phyloP scores from a whole-genome alignment of 2,329 filamentous ascomycete genomes.

The Penicillium sp. region DNA sequence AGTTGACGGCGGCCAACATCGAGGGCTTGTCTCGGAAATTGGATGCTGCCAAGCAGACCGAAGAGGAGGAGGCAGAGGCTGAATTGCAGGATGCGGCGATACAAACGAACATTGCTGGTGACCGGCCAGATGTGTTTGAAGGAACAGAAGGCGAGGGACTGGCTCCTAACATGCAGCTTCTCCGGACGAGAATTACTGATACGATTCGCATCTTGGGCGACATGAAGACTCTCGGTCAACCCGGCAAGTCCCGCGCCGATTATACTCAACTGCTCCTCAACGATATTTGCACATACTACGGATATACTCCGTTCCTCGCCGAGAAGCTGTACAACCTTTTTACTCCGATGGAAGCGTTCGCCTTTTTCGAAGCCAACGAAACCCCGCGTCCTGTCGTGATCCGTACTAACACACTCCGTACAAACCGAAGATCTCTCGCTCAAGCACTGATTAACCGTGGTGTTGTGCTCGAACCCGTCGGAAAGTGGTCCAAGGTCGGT shows the following conservation, averaged over 20 bases:
- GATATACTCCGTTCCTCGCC: slow-evolving; percentile 91
- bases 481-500: slow-evolving; percentile 98
- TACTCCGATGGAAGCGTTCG: slow-evolving; percentile 89
- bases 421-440: slow-evolving; percentile 77
- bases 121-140: slow-evolving; percentile 68
- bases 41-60: slow-evolving; percentile 75
- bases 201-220: slow-evolving; percentile 90
- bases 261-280: slow-evolving; percentile 86
- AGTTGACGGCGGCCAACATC: slow-evolving; percentile 93
- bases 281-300: slow-evolving; percentile 96
- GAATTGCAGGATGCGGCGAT: slow-evolving; percentile 84
- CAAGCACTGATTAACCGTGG: slow-evolving; percentile 95
- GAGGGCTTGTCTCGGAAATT: slow-evolving; percentile 86
- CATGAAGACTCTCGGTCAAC: slow-evolving; percentile 79
- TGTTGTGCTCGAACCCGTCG: slow-evolving; percentile 93
- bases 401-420: slow-evolving; percentile 91
- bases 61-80: slow-evolving; percentile 80
- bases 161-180: slow-evolving; percentile 85
- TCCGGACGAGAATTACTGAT: slow-evolving; percentile 88
- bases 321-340: slow-evolving; percentile 96
- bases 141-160: slow-evolving; percentile 62
- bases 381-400: slow-evolving; percentile 91
- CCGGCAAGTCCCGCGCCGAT: slow-evolving; percentile 80
- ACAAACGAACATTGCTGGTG: slow-evolving; percentile 90
- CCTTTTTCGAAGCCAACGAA: slow-evolving; percentile 99